A percentile compares a stretch with the other conserved stretches of the same genome.
These are phyloP conservation scores for Yarrowia galli DNA, from an alignment of 1,139 yeast genomes.

Conservation along the genomic window DNA sequence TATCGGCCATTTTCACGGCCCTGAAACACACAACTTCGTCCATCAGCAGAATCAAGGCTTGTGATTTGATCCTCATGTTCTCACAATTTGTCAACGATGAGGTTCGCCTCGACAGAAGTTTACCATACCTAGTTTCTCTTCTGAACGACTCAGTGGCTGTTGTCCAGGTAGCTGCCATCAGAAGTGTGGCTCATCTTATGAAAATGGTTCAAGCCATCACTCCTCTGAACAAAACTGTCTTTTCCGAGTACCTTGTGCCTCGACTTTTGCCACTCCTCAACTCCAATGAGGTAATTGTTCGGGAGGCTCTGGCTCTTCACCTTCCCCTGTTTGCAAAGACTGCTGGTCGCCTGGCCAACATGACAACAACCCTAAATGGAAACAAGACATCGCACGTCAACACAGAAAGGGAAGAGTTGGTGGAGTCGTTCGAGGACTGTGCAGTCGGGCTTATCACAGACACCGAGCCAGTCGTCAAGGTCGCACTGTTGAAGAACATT, in stretches of 20 bases:
- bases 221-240: slow-evolving; percentile 75
- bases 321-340: slow-evolving; percentile 72
- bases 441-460: slow-evolving; percentile 75
- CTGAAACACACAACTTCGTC: slow-evolving; percentile 70
- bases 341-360: slow-evolving; percentile 69
- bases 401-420: slow-evolving; percentile 42
- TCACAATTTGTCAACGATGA: slow-evolving; percentile 83
- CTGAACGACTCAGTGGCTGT: slow-evolving; percentile 61
- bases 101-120: slow-evolving; percentile 80
- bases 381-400: slow-evolving; percentile 1
- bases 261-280: slow-evolving; percentile 60
- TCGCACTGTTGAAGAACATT: slow-evolving; percentile 71
- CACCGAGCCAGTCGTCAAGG: slow-evolving; percentile 66
- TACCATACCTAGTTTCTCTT: slow-evolving; percentile 75
- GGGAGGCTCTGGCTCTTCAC: slow-evolving; percentile 73
- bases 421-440: slow-evolving; percentile 67
- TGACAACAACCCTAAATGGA: slow-evolving; percentile 53
- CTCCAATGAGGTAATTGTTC: slow-evolving; percentile 56
- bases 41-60: slow-evolving; percentile 68
- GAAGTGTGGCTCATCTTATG: slow-evolving; percentile 60
- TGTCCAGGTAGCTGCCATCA: slow-evolving; percentile 60
- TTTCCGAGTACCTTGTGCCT: slow-evolving; percentile 84
- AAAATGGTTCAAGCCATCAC: slow-evolving; percentile 70
- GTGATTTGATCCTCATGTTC: slow-evolving; percentile 77
- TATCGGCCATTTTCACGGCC: slow-evolving; percentile 69